Evolutionary conservation across 2,329 filamentous ascomycete genomes (phyloP), one percentile per base, ranked within the genome.

Genomic region (Aquanectria penicillioides): DNA sequence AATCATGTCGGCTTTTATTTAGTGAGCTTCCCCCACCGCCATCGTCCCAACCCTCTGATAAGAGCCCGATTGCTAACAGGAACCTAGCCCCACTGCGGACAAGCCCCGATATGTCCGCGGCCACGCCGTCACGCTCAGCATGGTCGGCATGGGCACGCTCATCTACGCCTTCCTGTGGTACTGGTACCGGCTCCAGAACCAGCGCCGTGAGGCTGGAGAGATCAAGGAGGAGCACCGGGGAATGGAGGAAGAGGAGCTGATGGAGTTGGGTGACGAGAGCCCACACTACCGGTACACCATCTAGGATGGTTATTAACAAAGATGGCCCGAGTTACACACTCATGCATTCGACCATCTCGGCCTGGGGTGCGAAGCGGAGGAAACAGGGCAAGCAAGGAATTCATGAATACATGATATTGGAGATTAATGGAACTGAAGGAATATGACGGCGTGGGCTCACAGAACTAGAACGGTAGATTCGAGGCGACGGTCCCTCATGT

Each of bases 1-100:
- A 3, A 89, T 93, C 63, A 89, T 92, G 87, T 84, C 88, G 4
- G 86, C 89, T 0, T 93, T 92, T 66, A 86, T 90, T 51, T 84
- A 83, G 75, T 78, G 55, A 65, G 75, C 67, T 12, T 15, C 1
- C 7, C 34, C 15, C 9, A 5, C 29, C 13, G 7, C 10, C 2
- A 38, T 15, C 5, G 15, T 29, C 4, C 7, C 13, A 15, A 4
- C 7, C 4, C 9, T 37, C 5, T 22, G 2, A 20, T 25, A 34
- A 5, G 10, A 28, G 22, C 10, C 25, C 4, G 15, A 18, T 18
- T 31, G 20, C 65, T 70, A 33, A 70, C 52, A n/a, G 9, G 22
- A n/a, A n/a, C 9, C 18, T 17, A 83, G 81, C 63, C 76, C 80
- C 5, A 76, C 71, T 11, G 54, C 59, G 0, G 84, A 87, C 44